Percentiles rank a stretch among this genome's conserved stretches.
Evolutionary conservation across 1,139 yeast species (phyloP).

Genomic region (Diutina scorzettiae): DNA sequence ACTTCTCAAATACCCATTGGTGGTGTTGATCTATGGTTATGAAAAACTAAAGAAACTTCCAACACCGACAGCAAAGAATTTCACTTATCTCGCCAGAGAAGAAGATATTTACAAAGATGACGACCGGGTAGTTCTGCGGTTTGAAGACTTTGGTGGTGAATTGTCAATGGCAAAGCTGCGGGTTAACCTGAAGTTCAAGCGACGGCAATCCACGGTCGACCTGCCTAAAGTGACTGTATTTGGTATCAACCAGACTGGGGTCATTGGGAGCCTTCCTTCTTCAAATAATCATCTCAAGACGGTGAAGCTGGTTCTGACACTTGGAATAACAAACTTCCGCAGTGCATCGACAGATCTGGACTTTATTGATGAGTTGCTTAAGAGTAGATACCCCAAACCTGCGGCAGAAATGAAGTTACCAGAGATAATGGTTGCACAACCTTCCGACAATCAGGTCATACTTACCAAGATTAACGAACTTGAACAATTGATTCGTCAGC

Average conservation of each 20-base stretch:
- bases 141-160: constrained; percentile 6
- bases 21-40: constrained; percentile 21
- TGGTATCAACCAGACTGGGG: not conserved
- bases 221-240: not conserved
- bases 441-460: not conserved
- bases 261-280: not conserved
- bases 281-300: not conserved
- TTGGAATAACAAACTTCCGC: not conserved
- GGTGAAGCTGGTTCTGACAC: not conserved
- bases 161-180: not conserved
- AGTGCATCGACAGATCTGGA: constrained; percentile 4
- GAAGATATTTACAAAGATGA: constrained; percentile 20
- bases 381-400: not conserved
- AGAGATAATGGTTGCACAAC: not conserved
- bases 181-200: not conserved
- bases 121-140: constrained; percentile 14
- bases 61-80: constrained; percentile 18
- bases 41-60: constrained; percentile 15
- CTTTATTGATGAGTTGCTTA: constrained; percentile 1
- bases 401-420: not conserved
- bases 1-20: constrained; percentile 23
- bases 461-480: not conserved
- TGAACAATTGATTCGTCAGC: not conserved
- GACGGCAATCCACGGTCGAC: not conserved
- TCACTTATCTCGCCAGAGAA: constrained; percentile 23